These are phyloP conservation scores for Triticum monococcum DNA, from an alignment of 176 grass and related monocot species.

Conservation along the genomic window DNA sequence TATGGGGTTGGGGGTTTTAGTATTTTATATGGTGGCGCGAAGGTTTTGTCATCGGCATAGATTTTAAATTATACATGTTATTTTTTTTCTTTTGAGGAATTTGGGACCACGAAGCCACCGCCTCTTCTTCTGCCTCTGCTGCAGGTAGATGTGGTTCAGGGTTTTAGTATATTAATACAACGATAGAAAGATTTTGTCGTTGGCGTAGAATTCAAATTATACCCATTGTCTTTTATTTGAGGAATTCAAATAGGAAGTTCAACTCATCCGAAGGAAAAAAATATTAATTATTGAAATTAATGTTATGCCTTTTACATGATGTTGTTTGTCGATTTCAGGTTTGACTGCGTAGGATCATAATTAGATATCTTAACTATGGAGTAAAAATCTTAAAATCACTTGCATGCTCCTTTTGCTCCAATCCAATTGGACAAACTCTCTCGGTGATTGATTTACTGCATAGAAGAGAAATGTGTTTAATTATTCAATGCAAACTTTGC, in stretches of 20 bases:
- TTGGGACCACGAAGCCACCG: too few species aligned
- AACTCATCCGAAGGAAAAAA: background rate
- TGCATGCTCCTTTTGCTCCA: too few species aligned
- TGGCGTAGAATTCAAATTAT: background rate
- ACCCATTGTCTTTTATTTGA: background rate
- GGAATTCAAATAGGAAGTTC: background rate
- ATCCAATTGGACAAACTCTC: too few species aligned
- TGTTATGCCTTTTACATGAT: background rate
- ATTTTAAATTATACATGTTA: background rate
- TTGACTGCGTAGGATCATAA: too few species aligned
- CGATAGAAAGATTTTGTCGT: background rate
- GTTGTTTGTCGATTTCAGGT: too few species aligned
- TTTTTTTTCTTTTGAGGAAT: too few species aligned
- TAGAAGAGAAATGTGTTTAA: too few species aligned
- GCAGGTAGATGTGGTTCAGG: background rate
- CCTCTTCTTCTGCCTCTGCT: background rate
- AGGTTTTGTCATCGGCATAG: background rate
- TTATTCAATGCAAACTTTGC: background rate
- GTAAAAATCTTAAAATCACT: too few species aligned
- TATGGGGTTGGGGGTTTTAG: too few species aligned
- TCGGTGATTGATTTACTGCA: too few species aligned
- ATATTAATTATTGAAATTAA: background rate
- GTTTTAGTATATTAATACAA: background rate
- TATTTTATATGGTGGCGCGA: too few species aligned
- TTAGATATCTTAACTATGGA: too few species aligned